A percentile compares a stretch with the other conserved stretches of the same genome.
These are phyloP conservation scores for Ordospora pajunii DNA, from an alignment of 371 early-diverging fungal species.

Conservation along the genomic window DNA sequence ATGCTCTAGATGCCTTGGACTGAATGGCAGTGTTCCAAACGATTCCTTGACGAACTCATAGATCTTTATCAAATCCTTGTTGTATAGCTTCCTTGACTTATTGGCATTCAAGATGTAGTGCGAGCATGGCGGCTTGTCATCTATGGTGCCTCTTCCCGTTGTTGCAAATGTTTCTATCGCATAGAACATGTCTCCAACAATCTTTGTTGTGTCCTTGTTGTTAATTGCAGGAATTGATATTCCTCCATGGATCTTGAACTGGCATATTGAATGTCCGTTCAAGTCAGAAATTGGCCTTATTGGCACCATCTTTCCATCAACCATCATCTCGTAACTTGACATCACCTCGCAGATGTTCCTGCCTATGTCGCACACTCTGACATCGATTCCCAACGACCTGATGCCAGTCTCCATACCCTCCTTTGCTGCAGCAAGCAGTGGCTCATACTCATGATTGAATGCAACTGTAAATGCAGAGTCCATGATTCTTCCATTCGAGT, in stretches of 20 bases:
- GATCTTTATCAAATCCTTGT: constrained; percentile 72
- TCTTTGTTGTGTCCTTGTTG: constrained; percentile 76
- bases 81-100: constrained; percentile 10
- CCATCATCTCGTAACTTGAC: constrained; percentile 88
- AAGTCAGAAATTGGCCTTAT: constrained; percentile 81
- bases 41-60: constrained; percentile 74
- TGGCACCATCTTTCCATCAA: constrained; percentile 80
- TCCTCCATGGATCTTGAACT: constrained; percentile 86
- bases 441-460: constrained; percentile 81
- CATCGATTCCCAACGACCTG: constrained; percentile 87
- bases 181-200: constrained; percentile 87
- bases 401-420: constrained; percentile 95
- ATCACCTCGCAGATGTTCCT: constrained; percentile 91
- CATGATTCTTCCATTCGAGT: constrained; percentile 86
- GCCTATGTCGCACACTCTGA: constrained; percentile 85
- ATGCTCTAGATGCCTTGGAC: constrained; percentile 85
- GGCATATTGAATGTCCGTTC: constrained; percentile 89
- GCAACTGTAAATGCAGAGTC: constrained; percentile 93
- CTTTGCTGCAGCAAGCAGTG: constrained; percentile 75
- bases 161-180: constrained; percentile 98
- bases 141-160: constrained; percentile 85
- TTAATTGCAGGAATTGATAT: constrained; percentile 89
- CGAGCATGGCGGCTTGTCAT: constrained; percentile 80
- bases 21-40: constrained; percentile 93
- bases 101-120: constrained; percentile 71